phyloP scores from a whole-genome alignment of 805 yeast species.

The Schwanniomyces yamadae region DNA sequence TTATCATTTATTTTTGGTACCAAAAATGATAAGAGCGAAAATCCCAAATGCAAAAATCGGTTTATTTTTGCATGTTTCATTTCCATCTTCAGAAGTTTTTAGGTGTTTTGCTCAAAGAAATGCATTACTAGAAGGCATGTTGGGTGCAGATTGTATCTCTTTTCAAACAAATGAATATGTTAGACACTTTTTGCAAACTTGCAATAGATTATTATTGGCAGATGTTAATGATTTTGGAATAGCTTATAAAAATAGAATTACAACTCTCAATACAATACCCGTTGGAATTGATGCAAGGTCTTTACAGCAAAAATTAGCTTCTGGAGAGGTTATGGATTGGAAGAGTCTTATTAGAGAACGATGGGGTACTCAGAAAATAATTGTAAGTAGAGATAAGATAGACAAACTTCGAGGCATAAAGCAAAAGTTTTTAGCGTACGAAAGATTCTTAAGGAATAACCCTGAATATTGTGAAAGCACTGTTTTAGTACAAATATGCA shows the following conservation, averaged over 20 bases:
- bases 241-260: slow-evolving; percentile 57
- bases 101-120: slow-evolving; percentile 89
- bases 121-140: slow-evolving; percentile 70
- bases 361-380: slow-evolving; percentile 69
- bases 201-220: slow-evolving; percentile 77
- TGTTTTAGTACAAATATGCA: slow-evolving; percentile 80
- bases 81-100: slow-evolving; percentile 94
- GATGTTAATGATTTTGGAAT: slow-evolving; percentile 69
- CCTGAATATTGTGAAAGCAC: slow-evolving; percentile 70
- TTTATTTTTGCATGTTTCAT: slow-evolving; percentile 87
- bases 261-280: slow-evolving; percentile 59
- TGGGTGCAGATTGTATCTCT: slow-evolving; percentile 84
- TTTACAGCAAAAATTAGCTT: slow-evolving; percentile 45
- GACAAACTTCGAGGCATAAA: slow-evolving; percentile 86
- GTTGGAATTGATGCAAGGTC: slow-evolving; percentile 77
- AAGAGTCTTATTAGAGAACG: slow-evolving; percentile 67
- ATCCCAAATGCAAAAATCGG: slow-evolving; percentile 87
- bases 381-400: slow-evolving; percentile 85
- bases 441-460: slow-evolving; percentile 64
- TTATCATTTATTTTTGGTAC: slow-evolving; percentile 85
- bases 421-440: slow-evolving; percentile 86
- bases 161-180: slow-evolving; percentile 94
- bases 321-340: slow-evolving; percentile 61
- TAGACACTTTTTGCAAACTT: slow-evolving; percentile 88
- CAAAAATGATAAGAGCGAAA: slow-evolving; percentile 72